Conservation (phyloP, 192 early-diverging fungal species). For the Diversispora eburnea region DNA sequence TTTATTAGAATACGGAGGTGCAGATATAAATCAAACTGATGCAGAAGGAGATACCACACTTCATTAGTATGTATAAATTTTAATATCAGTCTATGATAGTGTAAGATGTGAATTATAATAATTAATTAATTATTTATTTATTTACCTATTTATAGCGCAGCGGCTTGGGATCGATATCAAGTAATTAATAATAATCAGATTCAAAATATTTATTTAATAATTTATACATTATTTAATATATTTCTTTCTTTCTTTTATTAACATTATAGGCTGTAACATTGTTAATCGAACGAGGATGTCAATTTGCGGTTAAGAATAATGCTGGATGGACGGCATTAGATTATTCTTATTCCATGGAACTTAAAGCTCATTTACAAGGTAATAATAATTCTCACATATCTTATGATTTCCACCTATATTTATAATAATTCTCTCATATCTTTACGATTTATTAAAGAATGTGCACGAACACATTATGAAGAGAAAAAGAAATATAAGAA, state of each 20-base stretch:
- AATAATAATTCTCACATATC: not conserved
- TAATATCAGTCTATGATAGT: not conserved
- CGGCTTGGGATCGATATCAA: slow-evolving; percentile 23
- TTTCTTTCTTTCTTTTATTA: not conserved
- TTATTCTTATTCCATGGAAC: slow-evolving; percentile 21
- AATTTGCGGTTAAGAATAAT: slow-evolving; percentile 13
- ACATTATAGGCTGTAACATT: slow-evolving; percentile 10
- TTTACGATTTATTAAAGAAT: slow-evolving; percentile 1
- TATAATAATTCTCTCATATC: not conserved
- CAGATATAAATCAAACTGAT: slow-evolving; percentile 29
- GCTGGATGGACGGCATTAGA: slow-evolving; percentile 28
- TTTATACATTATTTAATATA: not conserved
- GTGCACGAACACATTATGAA: slow-evolving; percentile 13
- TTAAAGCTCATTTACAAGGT: slow-evolving; percentile 22
- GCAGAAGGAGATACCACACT: slow-evolving; percentile 19
- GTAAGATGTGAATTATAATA: not conserved
- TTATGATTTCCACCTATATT: not conserved
- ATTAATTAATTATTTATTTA: not conserved
- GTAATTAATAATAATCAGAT: not conserved
- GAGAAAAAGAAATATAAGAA: not conserved
- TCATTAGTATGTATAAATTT: slow-evolving; percentile 19
- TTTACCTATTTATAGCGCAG: slow-evolving; percentile 10
- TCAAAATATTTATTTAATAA: too few species aligned
- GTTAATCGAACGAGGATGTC: slow-evolving; percentile 22
- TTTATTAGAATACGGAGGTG: slow-evolving; percentile 5